Evolutionary conservation across 495 filamentous ascomycete genomes (phyloP).

Genomic region (Extremus antarcticus): DNA sequence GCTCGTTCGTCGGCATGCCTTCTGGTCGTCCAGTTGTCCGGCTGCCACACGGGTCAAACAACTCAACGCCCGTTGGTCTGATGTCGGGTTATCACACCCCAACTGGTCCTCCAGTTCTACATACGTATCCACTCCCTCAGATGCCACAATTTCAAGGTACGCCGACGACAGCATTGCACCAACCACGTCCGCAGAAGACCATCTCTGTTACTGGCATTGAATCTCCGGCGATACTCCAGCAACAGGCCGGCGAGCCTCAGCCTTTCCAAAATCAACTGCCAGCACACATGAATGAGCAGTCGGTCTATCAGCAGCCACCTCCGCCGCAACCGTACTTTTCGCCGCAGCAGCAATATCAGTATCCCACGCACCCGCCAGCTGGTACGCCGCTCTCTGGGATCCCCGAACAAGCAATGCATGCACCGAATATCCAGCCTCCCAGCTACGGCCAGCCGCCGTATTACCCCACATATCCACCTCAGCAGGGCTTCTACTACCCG

Average conservation of each 20-base stretch:
- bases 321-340: constrained; percentile 32
- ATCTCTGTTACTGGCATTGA: constrained; percentile 94
- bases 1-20: constrained; percentile 60
- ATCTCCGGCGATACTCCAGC: constrained; percentile 66
- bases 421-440: constrained; percentile 74
- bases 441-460: constrained; percentile 38
- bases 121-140: constrained; percentile 50
- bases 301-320: constrained; percentile 36
- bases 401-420: constrained; percentile 87
- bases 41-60: constrained; percentile 54
- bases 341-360: constrained; percentile 62
- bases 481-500: constrained; percentile 31
- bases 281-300: constrained; percentile 48
- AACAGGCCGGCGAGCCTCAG: constrained; percentile 46
- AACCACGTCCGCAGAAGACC: constrained; percentile 88
- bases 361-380: constrained; percentile 60
- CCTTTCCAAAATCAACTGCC: constrained; percentile 91
- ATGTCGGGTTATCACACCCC: constrained; percentile 17
- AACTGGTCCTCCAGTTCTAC: constrained; percentile 6
- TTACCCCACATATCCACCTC: constrained; percentile 48
- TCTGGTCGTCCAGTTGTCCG: constrained; percentile 71
- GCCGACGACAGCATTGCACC: constrained; percentile 64
- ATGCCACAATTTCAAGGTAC: constrained; percentile 69
- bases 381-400: constrained; percentile 91
- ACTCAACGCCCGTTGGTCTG: constrained; percentile 29